These are phyloP conservation scores for Metschnikowia corniflorae DNA, from an alignment of 805 yeast species.

Conservation along the genomic window DNA sequence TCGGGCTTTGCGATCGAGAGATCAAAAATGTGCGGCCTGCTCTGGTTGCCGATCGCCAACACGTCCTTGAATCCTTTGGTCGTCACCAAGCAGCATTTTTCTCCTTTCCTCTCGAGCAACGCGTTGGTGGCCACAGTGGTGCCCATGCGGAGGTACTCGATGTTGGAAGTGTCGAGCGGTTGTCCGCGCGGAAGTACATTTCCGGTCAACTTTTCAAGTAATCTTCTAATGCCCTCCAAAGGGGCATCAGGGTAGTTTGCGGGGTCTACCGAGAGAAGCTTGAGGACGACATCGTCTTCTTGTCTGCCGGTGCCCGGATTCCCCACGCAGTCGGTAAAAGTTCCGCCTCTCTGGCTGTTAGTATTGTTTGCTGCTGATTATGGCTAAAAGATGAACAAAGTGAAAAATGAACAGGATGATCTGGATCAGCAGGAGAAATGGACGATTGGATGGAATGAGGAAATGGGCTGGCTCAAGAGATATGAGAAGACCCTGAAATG, in stretches of 20 bases:
- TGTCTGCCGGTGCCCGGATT: conserved; percentile 19
- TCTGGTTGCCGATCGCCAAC: conserved; percentile 81
- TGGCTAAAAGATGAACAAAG: neutral
- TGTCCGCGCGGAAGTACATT: conserved; percentile 15
- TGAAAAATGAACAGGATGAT: no score
- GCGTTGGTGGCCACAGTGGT: conserved; percentile 79
- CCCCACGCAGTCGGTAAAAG: conserved; percentile 21
- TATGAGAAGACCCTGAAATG: no score
- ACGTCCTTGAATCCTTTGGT: conserved; percentile 88
- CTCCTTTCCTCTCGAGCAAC: conserved; percentile 87
- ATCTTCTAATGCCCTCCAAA: conserved; percentile 17
- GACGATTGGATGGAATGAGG: neutral
- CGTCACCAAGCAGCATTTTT: conserved; percentile 77
- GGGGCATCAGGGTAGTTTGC: conserved; percentile 20
- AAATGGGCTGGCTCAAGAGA: neutral
- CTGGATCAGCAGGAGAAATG: neutral
- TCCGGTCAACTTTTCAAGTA: conserved; percentile 15
- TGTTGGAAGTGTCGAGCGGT: conserved; percentile 18
- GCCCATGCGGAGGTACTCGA: conserved; percentile 25
- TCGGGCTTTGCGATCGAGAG: conserved; percentile 69
- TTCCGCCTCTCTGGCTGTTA: conserved; percentile 19
- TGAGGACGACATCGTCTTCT: conserved; percentile 18
- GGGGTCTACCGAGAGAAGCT: conserved; percentile 19
- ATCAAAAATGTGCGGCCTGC: conserved; percentile 88
- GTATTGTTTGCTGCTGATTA: neutral